A percentile compares a stretch with the other conserved stretches of the same genome.
Evolutionary conservation across 73 alveolate genomes (phyloP).

Genomic region (Paramecium tetraurelia): DNA sequence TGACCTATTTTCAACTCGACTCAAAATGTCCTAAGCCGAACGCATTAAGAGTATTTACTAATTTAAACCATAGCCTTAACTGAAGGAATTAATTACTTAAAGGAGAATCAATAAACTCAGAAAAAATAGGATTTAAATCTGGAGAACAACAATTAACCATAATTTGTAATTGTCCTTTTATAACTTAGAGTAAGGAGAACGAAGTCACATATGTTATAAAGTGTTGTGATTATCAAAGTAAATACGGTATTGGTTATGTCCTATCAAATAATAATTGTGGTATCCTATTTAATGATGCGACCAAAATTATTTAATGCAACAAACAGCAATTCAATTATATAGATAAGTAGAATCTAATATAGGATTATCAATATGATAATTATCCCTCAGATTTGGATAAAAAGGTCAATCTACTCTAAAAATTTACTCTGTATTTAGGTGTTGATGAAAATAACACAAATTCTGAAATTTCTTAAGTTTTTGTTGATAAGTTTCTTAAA

Average conservation of each 20-base stretch:
- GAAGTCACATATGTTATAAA: constrained; percentile 60
- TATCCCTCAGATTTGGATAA: constrained; percentile 63
- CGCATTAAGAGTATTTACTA: background rate
- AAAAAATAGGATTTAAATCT: background rate
- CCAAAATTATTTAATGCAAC: constrained; percentile 44
- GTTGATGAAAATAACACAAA: constrained; percentile 39
- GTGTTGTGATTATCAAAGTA: constrained; percentile 76
- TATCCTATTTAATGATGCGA: constrained; percentile 66
- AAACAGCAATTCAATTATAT: background rate
- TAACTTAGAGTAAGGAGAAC: background rate
- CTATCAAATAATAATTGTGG: constrained; percentile 61
- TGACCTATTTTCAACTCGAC: background rate
- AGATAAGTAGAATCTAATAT: constrained; percentile 62
- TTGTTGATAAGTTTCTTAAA: constrained; percentile 93
- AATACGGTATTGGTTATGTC: constrained; percentile 69
- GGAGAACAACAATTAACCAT: background rate
- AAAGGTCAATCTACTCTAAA: constrained; percentile 22
- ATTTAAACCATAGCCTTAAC: background rate
- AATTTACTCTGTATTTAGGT: constrained; percentile 58
- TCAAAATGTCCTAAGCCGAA: background rate
- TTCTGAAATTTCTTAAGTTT: constrained; percentile 2
- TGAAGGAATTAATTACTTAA: background rate
- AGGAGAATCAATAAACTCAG: background rate
- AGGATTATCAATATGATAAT: background rate
- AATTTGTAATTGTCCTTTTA: background rate